Conservation (phyloP, 176 grass and related monocot genomes). For the Aegilops bicornis region DNA sequence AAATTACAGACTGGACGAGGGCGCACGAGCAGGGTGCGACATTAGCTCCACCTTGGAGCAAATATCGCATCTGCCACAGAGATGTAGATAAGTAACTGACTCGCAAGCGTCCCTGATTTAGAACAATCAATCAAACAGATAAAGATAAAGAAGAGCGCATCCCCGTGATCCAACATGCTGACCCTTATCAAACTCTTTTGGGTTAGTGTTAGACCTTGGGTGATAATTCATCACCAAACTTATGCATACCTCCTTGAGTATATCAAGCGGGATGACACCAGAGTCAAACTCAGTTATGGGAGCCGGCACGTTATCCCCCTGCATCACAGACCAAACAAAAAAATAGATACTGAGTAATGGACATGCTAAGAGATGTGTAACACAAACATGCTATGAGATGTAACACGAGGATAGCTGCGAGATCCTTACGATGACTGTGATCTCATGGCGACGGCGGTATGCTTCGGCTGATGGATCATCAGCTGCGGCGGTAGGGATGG, state of each 20-base stretch:
- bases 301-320: constrained; percentile 85
- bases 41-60: constrained; percentile 96
- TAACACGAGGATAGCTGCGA: not conserved
- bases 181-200: constrained; percentile 22
- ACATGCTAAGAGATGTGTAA: not conserved
- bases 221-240: constrained; percentile 16
- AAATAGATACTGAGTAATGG: not conserved
- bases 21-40: constrained; percentile 76
- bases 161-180: not conserved
- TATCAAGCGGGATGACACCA: constrained; percentile 66
- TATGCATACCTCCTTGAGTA: constrained; percentile 90
- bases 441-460: constrained; percentile 83
- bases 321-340: constrained; percentile 23
- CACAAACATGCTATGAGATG: not conserved
- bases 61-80: constrained; percentile 99
- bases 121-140: constrained; percentile 46
- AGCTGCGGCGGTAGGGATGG: not conserved
- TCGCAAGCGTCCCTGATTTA: constrained; percentile 46
- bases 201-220: constrained; percentile 38
- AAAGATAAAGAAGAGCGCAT: constrained; percentile 39
- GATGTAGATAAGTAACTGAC: constrained; percentile 62
- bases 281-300: constrained; percentile 84
- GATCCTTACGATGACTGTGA: constrained; percentile 69
- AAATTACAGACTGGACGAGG: constrained; percentile 36
- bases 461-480: constrained; percentile 58